A percentile compares a stretch with the other conserved stretches of the same genome.
Conservation (phyloP, 1,139 yeast species). For the Suhomyces bolitotheri region DNA sequence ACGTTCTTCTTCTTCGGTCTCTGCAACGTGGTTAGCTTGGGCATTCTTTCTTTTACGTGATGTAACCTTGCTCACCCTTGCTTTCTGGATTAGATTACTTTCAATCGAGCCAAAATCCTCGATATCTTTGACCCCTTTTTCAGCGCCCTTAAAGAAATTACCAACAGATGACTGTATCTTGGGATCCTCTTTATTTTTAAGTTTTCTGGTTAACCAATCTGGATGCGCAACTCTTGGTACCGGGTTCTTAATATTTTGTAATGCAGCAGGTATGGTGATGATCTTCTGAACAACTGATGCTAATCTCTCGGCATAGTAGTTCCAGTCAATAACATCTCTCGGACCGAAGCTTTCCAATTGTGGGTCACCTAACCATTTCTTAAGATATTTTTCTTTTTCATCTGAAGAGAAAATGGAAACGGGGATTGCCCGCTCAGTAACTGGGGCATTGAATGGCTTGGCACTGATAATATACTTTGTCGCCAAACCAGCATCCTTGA, state of each 20-base stretch:
- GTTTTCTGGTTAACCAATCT: conserved; percentile 78
- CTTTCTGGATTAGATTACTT: conserved; percentile 21
- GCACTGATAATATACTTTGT: conserved; percentile 91
- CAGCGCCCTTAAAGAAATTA: conserved; percentile 52
- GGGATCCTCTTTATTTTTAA: conserved; percentile 60
- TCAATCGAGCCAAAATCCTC: conserved; percentile 66
- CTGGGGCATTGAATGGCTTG: conserved; percentile 83
- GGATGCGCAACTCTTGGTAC: conserved; percentile 95
- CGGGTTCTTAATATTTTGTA: conserved; percentile 87
- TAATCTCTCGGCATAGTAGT: conserved; percentile 83
- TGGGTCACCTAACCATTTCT: conserved; percentile 86
- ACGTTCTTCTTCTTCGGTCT: conserved; percentile 45
- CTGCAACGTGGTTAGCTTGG: conserved; percentile 25
- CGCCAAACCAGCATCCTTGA: conserved; percentile 92
- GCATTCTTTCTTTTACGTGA: conserved; percentile 39
- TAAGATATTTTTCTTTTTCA: conserved; percentile 64
- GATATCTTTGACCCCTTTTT: conserved; percentile 59
- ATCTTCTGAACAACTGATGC: conserved; percentile 94
- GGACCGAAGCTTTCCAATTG: conserved; percentile 84
- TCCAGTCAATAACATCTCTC: conserved; percentile 89
- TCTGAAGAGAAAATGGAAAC: conserved; percentile 90
- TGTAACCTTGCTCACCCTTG: conserved; percentile 54
- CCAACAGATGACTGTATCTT: conserved; percentile 70
- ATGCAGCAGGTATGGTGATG: conserved; percentile 95
- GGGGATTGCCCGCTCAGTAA: conserved; percentile 95